phyloP scores from a whole-genome alignment of 2,329 filamentous ascomycete genomes.

The Fusarium protoensiforme region DNA sequence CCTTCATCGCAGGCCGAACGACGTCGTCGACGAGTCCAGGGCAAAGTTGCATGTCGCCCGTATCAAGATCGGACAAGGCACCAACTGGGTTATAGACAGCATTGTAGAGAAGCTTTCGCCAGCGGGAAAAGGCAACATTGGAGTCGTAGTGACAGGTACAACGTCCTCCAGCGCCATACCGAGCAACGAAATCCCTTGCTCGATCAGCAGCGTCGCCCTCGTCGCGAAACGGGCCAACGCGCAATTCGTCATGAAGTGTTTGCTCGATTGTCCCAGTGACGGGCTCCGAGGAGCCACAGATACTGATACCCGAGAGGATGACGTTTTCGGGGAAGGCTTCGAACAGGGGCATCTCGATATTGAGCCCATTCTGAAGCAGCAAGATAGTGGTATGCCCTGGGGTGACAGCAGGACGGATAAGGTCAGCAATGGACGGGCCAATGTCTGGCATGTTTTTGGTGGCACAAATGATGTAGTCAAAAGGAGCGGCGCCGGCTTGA shows the following conservation, averaged over 20 bases:
- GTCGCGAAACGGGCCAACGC: slow-evolving; percentile 36
- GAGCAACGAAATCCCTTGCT: slow-evolving; percentile 36
- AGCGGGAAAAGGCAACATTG: slow-evolving; percentile 38
- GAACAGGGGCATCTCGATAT: slow-evolving; percentile 36
- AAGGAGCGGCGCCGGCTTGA: slow-evolving; percentile 19
- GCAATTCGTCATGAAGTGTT: slow-evolving; percentile 34
- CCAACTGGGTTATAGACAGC: slow-evolving; percentile 38
- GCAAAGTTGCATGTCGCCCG: slow-evolving; percentile 40
- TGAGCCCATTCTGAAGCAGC: slow-evolving; percentile 41
- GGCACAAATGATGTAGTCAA: slow-evolving; percentile 40
- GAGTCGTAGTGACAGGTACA: slow-evolving; percentile 32
- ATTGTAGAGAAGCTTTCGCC: slow-evolving; percentile 41
- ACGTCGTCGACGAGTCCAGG: slow-evolving; percentile 36
- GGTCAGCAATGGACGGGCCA: slow-evolving; percentile 27
- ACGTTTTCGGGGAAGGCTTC: slow-evolving; percentile 33
- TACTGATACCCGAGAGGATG: slow-evolving; percentile 40
- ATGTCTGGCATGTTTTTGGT: slow-evolving; percentile 41
- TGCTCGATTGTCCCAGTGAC: slow-evolving; percentile 35
- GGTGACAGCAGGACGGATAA: slow-evolving; percentile 37
- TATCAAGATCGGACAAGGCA: slow-evolving; percentile 34
- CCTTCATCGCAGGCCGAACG: slow-evolving; percentile 39
- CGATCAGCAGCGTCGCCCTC: slow-evolving; percentile 20
- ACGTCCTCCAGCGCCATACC: slow-evolving; percentile 34
- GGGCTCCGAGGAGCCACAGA: slow-evolving; percentile 41
- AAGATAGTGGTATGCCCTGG: slow-evolving; percentile 31